Evolutionary conservation across 2,329 filamentous ascomycete genomes (phyloP).

Genomic region (Aureobasidium musti): DNA sequence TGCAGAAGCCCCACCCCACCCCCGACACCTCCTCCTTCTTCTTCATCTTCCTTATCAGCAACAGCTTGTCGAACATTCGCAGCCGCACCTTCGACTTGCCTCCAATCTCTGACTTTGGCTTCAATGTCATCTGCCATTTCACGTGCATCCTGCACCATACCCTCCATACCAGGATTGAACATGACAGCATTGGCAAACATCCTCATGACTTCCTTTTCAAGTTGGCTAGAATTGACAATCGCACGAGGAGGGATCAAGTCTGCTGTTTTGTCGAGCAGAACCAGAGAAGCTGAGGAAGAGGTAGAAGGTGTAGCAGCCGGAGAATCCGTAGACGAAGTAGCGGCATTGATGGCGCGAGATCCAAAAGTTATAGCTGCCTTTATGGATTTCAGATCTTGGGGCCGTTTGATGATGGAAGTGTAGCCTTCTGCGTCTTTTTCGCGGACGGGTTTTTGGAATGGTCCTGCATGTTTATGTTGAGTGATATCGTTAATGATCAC

Average conservation of each 20-base stretch:
- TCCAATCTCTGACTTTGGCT: constrained; percentile 72
- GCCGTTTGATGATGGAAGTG: constrained; percentile 54
- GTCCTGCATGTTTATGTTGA: constrained; percentile 55
- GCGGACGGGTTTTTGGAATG: constrained; percentile 54
- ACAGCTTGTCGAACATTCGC: neutral
- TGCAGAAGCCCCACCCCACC: too few species aligned
- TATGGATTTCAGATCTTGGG: constrained; percentile 56
- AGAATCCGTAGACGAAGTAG: constrained; percentile 52
- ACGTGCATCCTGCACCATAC: constrained; percentile 80
- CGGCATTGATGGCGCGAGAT: constrained; percentile 60
- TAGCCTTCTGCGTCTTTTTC: constrained; percentile 56
- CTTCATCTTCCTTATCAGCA: neutral
- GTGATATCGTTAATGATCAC: constrained; percentile 56
- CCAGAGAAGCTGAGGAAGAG: constrained; percentile 41
- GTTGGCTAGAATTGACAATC: constrained; percentile 89
- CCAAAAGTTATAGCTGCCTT: constrained; percentile 52
- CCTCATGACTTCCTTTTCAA: constrained; percentile 89
- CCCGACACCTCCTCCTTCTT: neutral
- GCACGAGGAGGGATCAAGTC: constrained; percentile 82
- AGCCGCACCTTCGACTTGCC: constrained; percentile 41
- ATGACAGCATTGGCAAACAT: constrained; percentile 99
- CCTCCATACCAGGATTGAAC: constrained; percentile 94
- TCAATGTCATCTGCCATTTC: constrained; percentile 91
- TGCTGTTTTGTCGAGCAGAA: constrained; percentile 68
- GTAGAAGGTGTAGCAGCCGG: constrained; percentile 58